phyloP scores from a whole-genome alignment of 768 basidiomycete genomes.

The Panaeolus papilionaceus region DNA sequence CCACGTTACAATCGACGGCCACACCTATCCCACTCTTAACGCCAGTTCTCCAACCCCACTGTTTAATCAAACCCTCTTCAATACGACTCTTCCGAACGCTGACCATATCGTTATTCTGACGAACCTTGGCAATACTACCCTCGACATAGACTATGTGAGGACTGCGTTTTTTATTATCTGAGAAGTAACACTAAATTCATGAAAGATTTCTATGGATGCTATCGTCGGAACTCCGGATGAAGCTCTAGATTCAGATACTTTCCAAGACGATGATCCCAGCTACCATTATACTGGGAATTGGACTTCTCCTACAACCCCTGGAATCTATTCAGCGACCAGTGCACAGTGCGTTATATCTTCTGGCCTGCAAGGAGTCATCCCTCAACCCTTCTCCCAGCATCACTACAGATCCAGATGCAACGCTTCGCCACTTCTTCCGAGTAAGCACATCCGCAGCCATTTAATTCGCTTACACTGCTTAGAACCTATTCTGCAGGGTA shows the following conservation, averaged over 20 bases:
- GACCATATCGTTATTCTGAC: conserved; percentile 45
- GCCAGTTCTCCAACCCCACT: conserved; percentile 28
- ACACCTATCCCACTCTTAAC: conserved; percentile 31
- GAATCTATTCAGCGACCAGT: not conserved
- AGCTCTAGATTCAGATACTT: not conserved
- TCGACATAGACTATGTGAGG: conserved; percentile 58
- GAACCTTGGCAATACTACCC: conserved; percentile 32
- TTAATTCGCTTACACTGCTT: not conserved
- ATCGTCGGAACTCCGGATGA: not conserved
- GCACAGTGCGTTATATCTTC: not conserved
- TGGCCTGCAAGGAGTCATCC: not conserved
- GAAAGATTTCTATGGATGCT: not conserved
- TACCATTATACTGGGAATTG: not conserved
- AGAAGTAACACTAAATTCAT: not conserved
- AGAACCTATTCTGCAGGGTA: not conserved
- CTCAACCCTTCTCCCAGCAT: not conserved
- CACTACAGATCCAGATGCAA: not conserved
- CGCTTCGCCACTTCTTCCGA: not conserved
- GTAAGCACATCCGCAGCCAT: not conserved
- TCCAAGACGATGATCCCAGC: not conserved
- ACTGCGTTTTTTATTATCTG: conserved; percentile 14
- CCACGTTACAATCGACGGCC: conserved; percentile 47
- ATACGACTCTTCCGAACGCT: conserved; percentile 36
- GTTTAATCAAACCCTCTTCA: conserved; percentile 49
- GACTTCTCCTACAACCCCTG: not conserved